Base-by-base conservation (phyloP, 2,329 filamentous ascomycete genomes). In the Onygenales sp. region DNA sequence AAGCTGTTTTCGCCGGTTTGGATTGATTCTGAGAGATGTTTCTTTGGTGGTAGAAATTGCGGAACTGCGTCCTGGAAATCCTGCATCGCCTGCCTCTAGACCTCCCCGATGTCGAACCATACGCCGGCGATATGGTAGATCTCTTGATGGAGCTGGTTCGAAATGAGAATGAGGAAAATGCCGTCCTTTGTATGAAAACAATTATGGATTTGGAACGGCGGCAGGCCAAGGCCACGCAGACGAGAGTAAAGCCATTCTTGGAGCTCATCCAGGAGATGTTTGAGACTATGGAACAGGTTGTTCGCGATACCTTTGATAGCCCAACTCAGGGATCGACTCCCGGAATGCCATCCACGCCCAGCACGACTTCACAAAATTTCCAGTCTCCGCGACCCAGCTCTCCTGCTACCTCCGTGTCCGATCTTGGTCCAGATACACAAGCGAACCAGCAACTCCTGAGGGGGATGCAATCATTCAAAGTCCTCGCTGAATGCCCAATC, bases 391-490 rank as follows among this genome's bases (percentile, higher is more conserved):
- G 89, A 51, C 92, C 93, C 4, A 90, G 86, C 51, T 98, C 94
- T 2, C 93, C 94, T 3, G 87, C 91, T 7, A 85, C 87, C 2
- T 86, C 89, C 1, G 82, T 88, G 2, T 80, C 85, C 14, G 93
- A 97, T 58, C 80, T 95, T 50, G 89, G 84, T 5, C 80, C 84
- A 11, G 91, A 96, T 62, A 86, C 89, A 63, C 89, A 92, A 65
- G 86, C 90, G 62, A 83, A 82, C 53, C 84, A 91, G 55, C 86
- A 89, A 48, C 72, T 98, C 36, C 75, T 91, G 52, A 95, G 89
- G 70, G 93, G 93, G 33, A 96, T 96, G 89, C 89, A 95, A 67
- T 98, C 93, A 1, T 98, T 99, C 80, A 98, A 97, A 70, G 92
- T 98, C 27, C 80, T 98, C 4, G 90, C 92, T 1, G 93, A 99